Base-by-base conservation (phyloP, 306 rosid genomes). In the Pyrus bretschneideri region DNA sequence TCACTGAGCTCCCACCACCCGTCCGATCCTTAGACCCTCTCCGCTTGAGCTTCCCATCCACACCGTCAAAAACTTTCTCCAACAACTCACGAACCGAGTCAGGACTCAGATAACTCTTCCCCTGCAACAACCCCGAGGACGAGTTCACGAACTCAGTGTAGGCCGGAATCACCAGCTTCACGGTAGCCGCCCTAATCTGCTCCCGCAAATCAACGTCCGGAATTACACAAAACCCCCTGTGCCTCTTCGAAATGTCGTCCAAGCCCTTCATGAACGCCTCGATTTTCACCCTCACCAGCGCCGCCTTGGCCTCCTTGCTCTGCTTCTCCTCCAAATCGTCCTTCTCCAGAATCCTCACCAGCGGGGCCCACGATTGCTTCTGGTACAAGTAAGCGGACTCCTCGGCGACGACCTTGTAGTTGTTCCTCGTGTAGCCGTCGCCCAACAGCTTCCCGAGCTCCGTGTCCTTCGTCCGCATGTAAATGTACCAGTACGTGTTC, bases 401-500 rank as follows among this genome's bases (percentile, higher is more conserved):
- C 68, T 91, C 97, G 0, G 96, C 97, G 6, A 82, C 77, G 4
- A 77, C 75, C 69, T 93, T 91, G 83, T 87, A 91, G 19, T 80
- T 85, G 7, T 73, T 85, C 64, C 76, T 88, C 88, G 87, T 79
- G 27, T 85, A 78, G 14, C 77, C 72, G 62, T 93, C 98, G 4
- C 97, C 97, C 68, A 93, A 23, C 12, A 91, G 73, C 66, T 82
- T 81, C 51, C 93, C 93, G 10, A 93, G 90, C 70, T 91, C 97
- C 2, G 98, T 91, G 88, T 83, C 88, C 51, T 78, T 92, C 3
- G 90, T 87, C 66, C 96, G 84, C 96, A 91, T 93, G 69, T 93
- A 93, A 14, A 93, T 93, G 78, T 93, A 93, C 98, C 98, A 93
- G 73, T 90, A 90, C 0, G 96, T 88, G 69, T 93, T 93, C 98